A percentile compares a stretch with the other conserved stretches of the same genome.
These are phyloP conservation scores for Xylaria sp. DNA, from an alignment of 2,329 filamentous ascomycete species.

Conservation along the genomic window DNA sequence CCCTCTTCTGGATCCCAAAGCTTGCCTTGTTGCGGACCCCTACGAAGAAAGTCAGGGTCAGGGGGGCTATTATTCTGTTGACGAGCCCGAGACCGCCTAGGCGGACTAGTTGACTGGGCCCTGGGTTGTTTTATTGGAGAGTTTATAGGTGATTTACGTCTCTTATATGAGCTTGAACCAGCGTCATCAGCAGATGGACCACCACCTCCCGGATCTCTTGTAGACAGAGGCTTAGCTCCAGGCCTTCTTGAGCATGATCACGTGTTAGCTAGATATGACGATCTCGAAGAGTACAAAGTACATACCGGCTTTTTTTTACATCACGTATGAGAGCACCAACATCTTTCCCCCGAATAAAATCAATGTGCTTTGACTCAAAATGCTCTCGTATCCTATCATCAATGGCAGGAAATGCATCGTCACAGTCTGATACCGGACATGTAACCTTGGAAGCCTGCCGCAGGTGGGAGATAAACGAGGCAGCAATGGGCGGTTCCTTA, in stretches of 20 bases:
- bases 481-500: conserved; percentile 25
- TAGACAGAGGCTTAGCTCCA: conserved; percentile 18
- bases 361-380: conserved; percentile 21
- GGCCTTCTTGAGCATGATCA: conserved; percentile 4
- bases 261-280: conserved; percentile 11
- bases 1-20: conserved; percentile 45
- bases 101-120: conserved; percentile 40
- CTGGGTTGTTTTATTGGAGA: conserved; percentile 28
- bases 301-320: conserved; percentile 34
- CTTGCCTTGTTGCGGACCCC: conserved; percentile 38
- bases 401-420: conserved; percentile 8
- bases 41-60: conserved; percentile 43
- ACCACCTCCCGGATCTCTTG: conserved; percentile 27
- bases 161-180: conserved; percentile 34
- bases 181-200: conserved; percentile 26
- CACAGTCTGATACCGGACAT: conserved; percentile 26
- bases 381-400: conserved; percentile 33
- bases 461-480: conserved; percentile 28
- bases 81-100: conserved; percentile 42
- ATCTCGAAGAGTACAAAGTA: background rate
- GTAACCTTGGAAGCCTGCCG: conserved; percentile 24
- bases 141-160: conserved; percentile 39
- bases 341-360: conserved; percentile 32
- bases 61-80: conserved; percentile 24
- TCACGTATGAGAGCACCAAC: conserved; percentile 25